Conservation (phyloP, 805 yeast species). For the Cyberlindnera suaveolens region DNA sequence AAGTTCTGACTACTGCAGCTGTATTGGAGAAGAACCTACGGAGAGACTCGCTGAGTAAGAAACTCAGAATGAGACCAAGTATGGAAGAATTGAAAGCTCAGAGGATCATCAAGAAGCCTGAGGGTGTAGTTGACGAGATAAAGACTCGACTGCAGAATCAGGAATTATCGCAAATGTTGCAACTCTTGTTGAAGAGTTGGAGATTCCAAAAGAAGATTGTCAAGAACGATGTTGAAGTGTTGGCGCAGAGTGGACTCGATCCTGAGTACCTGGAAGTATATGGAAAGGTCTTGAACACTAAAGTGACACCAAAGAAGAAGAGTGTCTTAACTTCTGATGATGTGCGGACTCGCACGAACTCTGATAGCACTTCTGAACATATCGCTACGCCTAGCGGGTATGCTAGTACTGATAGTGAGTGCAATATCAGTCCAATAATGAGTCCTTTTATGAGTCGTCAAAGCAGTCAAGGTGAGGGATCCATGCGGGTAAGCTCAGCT, state of each 20-base stretch:
- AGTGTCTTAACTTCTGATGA: background rate
- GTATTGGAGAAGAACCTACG: constrained; percentile 12
- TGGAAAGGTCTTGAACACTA: background rate
- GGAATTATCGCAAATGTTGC: constrained; percentile 15
- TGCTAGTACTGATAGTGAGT: too few relatives aligned
- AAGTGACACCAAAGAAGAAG: background rate
- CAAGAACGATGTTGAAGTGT: background rate
- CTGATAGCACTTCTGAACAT: constrained; percentile 3
- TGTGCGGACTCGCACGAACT: too few relatives aligned
- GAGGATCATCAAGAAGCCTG: constrained; percentile 13
- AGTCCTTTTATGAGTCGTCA: too few relatives aligned
- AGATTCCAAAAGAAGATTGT: constrained; percentile 11
- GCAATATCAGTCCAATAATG: too few relatives aligned
- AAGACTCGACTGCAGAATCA: constrained; percentile 9
- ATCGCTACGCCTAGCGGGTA: too few relatives aligned
- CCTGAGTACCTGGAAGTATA: background rate
- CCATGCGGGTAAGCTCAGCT: too few relatives aligned
- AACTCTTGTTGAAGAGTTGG: constrained; percentile 10
- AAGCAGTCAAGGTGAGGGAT: too few relatives aligned
- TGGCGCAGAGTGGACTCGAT: background rate
- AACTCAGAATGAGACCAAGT: constrained; percentile 17
- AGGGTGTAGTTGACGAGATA: constrained; percentile 5
- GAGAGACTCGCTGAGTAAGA: constrained; percentile 14
- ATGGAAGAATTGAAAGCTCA: constrained; percentile 14
- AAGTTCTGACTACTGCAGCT: constrained; percentile 2